Evolutionary conservation across 2,329 filamentous ascomycete genomes (phyloP).

Genomic region (Chaetomiaceae sp.): DNA sequence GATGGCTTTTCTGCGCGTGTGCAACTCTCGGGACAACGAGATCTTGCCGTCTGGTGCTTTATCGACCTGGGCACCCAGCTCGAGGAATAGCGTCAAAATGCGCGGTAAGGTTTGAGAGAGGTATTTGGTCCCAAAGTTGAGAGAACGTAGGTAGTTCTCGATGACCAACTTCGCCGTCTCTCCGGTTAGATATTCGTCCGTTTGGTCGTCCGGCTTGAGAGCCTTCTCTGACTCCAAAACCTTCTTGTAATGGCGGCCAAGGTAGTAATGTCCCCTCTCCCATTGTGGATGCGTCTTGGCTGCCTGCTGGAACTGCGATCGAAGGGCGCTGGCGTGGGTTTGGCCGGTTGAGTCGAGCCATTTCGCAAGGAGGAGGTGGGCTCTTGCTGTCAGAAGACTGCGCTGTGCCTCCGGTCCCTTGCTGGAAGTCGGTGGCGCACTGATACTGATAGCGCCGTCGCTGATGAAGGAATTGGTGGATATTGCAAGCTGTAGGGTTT

Average conservation of each 20-base stretch:
- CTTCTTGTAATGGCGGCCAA: conserved; percentile 97
- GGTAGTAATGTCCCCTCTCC: conserved; percentile 97
- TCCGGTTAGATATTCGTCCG: conserved; percentile 70
- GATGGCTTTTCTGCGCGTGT: conserved; percentile 56
- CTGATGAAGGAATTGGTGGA: conserved; percentile 66
- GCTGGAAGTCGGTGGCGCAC: conserved; percentile 33
- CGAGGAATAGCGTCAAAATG: conserved; percentile 88
- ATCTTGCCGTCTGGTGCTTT: conserved; percentile 54
- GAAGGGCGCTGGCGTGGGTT: conserved; percentile 75
- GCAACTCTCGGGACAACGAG: conserved; percentile 49
- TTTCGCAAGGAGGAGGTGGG: conserved; percentile 85
- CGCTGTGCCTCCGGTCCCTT: conserved; percentile 46
- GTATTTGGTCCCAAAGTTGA: conserved; percentile 89
- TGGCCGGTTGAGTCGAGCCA: conserved; percentile 97
- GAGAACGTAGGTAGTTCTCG: conserved; percentile 85
- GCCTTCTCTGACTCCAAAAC: conserved; percentile 83
- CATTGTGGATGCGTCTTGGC: conserved; percentile 67
- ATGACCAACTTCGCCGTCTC: conserved; percentile 85
- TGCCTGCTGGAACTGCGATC: conserved; percentile 77
- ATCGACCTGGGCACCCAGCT: conserved; percentile 74
- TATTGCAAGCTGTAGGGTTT: conserved; percentile 83
- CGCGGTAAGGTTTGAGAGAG: conserved; percentile 92
- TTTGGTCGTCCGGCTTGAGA: conserved; percentile 71
- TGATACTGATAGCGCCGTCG: conserved; percentile 32
- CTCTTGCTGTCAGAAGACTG: conserved; percentile 65